Evolutionary conservation across 2,329 filamentous ascomycete genomes (phyloP), one percentile per base, ranked within the genome.

Genomic region (Massarina eburnea): DNA sequence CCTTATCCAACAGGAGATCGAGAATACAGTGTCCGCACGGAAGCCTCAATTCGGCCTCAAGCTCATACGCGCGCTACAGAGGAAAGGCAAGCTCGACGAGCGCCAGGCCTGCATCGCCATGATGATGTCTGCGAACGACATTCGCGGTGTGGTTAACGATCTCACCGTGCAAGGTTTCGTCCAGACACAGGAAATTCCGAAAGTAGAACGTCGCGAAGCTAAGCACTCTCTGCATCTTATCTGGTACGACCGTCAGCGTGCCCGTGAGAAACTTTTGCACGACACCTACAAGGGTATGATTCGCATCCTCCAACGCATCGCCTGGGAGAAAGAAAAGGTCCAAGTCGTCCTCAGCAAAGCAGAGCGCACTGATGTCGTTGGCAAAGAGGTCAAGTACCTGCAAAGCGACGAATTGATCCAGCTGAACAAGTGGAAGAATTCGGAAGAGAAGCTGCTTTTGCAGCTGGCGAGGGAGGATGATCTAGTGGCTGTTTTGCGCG

Each of bases 81-180:
- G 88, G 47, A 90, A 91, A 64, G 94, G 94, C 42, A 96, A 94
- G 64, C 77, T 97, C n/a, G 92, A 97, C 56, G 94, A 99, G 70
- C 95, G 95, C 70, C 85, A 88, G 49, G 78, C 96, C 10, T 87
- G 88, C 29, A 84, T 85, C 39, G 79, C 91, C 45, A 88, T 88
- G 42, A 81, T 99, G 49, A 86, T 96, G 76, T 86, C 87, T 46
- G 89, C 92, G 59, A 84, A 86, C 46, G 89, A 96, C 42, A 83
- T 97, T 19, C 89, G 94, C 37, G 84, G 86, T 46, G 87, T 91
- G 51, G 85, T 97, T 71, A 85, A 89, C 12, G 83, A 85, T 51
- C 88, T 99, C 80, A 89, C 95, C 57, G 85, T 90, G 67, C 84
- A 84, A 15, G 92, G 94, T 2, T 85, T 94, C 49, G 83, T 96